Evolutionary conservation across 805 yeast genomes (phyloP), one percentile per base, ranked within the genome.

Genomic region (Wickerhamiella lipophila): DNA sequence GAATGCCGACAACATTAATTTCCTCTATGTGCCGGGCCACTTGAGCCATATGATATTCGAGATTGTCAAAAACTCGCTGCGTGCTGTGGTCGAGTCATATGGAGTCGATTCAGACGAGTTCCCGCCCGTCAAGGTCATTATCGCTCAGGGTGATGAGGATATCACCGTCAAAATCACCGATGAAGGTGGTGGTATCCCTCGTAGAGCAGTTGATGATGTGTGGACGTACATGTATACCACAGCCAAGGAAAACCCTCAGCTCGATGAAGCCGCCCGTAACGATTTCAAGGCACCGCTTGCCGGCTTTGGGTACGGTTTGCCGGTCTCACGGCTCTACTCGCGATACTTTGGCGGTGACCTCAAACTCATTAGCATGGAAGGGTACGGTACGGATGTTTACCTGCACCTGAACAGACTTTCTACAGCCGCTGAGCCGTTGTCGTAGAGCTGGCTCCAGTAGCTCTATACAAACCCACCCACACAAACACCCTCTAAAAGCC

Each of bases 181-280:
- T 62, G 95, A 86, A 66, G 96, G 96, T 32, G 96, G 95, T 26
- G 96, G 95, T 19, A 85, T 87, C 52, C 83, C 95, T 1, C 72
- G 95, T 52, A 74, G 84, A 52, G 88, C 83, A 49, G 75, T 83
- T 13, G 92, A 94, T 3, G 70, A 83, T 54, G 83, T 86, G 40
- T 87, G 95, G 95, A 83, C 95, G 0, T 86, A 86, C 63, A 73
- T 87, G 63, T 86, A 86, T 66, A 87, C 96, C 2, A 83, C 95
- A 0, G 94, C 87, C 43, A 78, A 78, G 56, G 73, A 77, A 47
- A 74, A 82, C 5, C 89, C 89, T 0, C 73, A 70, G 19, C 65
- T 80, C 44, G 84, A 79, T 52, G 81, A 77, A 36, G 63, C 68
- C 35, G 70, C 72, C 54, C 77, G 76, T 56, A 69, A 78, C 19